Evolutionary conservation across 257 asterid genomes (phyloP), one percentile per base, ranked within the genome.

Genomic region (Penstemon eatonii): DNA sequence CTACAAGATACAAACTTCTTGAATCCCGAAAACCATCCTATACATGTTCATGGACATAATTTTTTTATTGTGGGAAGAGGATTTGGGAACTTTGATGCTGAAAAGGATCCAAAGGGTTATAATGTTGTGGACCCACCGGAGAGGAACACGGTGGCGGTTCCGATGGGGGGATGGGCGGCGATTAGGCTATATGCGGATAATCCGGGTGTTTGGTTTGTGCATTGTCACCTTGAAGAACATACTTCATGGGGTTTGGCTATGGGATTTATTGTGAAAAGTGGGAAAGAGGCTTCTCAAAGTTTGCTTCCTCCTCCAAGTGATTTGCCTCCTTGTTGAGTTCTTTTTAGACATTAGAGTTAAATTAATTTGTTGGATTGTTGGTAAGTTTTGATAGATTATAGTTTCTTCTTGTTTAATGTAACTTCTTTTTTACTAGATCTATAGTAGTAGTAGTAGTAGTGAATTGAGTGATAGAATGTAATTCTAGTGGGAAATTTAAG

Each of bases 91-190:
- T 91, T 71, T 45, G 78, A 89, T 47, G 74, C 15, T 0, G 69
- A 47, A 3, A 73, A 68, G 76, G 93, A 87, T 77, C 85, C 87
- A 0, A 8, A 1, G 0, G 12, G 50, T 5, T 85, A 83, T 70
- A 89, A 91, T 67, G 79, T 89, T 3, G 81, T 81, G 38, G 91
- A 89, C 64, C 97, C 97, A 1, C 90, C 93, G 5, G 95, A 87
- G 81, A 84, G 96, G 75, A 89, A 91, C 73, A 91, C 96, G 25
- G 90, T 91, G 75, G 93, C 83, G 0, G 97, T 91, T 13, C 96
- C 97, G n/a, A 40, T 80, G 13, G 96, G 93, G 3, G 97, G 97
- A 65, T 91, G 96, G 96, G 95, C 95, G 1, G 96, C 90, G 10
- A 76, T 89, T 5, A 74, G 96, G 11, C 46, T 91, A 4, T 62